Evolutionary conservation across 2,329 filamentous ascomycete species (phyloP), one percentile per base, ranked within the genome.

Genomic region (Aspergillus intermedius): DNA sequence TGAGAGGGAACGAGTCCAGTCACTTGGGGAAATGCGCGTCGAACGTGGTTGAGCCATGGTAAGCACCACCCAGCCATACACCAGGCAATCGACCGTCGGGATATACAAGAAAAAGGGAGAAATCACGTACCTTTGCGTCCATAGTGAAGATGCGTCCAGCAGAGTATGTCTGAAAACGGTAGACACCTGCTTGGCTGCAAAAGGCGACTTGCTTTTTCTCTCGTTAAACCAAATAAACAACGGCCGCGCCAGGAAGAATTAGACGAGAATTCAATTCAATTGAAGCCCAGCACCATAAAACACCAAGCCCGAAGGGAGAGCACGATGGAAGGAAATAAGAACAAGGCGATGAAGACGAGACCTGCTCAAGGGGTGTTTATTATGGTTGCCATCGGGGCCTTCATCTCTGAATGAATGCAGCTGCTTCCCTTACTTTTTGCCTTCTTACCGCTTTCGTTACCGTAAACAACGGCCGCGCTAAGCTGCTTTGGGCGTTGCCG

Each of bases 91-190:
- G 10, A 12, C 10, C 25, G 25, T 37, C 6, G n/a, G n/a, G 47
- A 35, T 13, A 15, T 44, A 21, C 28, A 56, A 19, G 17, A 60
- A 46, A 45, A 45, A 48, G 54, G 54, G 50, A 59, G 34, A 10
- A 5, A 9, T 30, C 55, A 64, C 68, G 54, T 66, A 75, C 73
- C 66, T 74, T 75, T 54, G 71, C 72, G 61, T 76, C 73, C 73
- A 76, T 76, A 21, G 52, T 67, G 51, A 42, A 43, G 41, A 43
- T 39, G 15, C 4, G 9, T 30, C 9, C 25, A 30, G 25, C 25
- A 30, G 25, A 30, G 2, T 30, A 30, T 30, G 25, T 30, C 10
- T 30, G 10, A 30, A 28, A 30, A 30, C 5, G 25, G 25, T 30
- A 12, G 25, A 12, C 25, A 30, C 25, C 10, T 30, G 25, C 4